Base-by-base conservation (phyloP, 73 alveolate genomes). In the Paramecium primaurelia region DNA sequence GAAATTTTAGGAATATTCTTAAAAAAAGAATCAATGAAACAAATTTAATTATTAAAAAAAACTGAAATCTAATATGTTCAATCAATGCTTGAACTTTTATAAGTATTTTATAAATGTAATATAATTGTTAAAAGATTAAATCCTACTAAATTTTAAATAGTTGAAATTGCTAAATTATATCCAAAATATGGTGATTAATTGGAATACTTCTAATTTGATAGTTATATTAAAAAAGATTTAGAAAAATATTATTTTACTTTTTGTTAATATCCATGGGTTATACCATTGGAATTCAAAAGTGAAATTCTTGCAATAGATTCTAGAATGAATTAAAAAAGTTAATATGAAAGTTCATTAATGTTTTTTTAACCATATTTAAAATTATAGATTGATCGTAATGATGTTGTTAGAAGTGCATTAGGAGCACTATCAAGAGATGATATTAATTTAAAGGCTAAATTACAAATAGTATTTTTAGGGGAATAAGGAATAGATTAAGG, bases 401-500 rank as follows among this genome's bases (percentile, higher is more conserved):
- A 80, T 45, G 34, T 80, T 20, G 58, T 80, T 0, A 42, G 26
- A 42, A 26, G 75, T 45, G 44, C 51, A 8, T 20, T 45, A 25
- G 16, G 45, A 49, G 47, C 14, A 18, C 20, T 80, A 14, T 20
- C 71, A 20, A 25, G 18, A 44, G 38, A 22, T 80, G 20, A 64
- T 64, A 12, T 34, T 34, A 64, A 34, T 64, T 64, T 64, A 64
- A 64, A 64, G 26, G 84, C 51, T 8, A 28, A 12, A 28, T 51
- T 64, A 9, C 25, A 64, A 64, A n/a, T 64, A 8, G 77, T 92
- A 85, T 98, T 98, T 92, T 86, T 75, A 6, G 99, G 98, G 8
- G 99, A 98, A 88, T 98, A 97, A 58, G 99, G 99, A 1, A 96
- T 97, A 2, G 99, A 98, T 93, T 98, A 97, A 85, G 99, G 99